Conservation (phyloP, 257 asterid species). For the Plantago elongata region DNA sequence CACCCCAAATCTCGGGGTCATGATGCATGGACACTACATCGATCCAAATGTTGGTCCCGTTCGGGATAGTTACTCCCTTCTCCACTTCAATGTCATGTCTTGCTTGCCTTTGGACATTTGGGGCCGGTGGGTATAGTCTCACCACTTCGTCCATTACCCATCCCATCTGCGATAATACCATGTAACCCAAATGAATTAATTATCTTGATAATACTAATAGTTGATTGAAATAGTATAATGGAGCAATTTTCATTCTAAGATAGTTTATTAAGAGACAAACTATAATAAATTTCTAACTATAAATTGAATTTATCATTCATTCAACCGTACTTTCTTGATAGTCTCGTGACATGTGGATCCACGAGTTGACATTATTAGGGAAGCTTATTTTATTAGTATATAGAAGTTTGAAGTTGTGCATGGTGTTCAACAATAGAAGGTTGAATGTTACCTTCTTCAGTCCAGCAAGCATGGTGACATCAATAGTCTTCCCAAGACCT, state of each 20-base stretch:
- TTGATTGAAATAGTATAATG: too few species aligned
- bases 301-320: too few species aligned
- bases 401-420: too few species aligned
- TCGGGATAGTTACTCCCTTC: conserved; percentile 38
- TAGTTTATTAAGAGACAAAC: too few species aligned
- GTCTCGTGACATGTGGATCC: too few species aligned
- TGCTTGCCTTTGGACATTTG: conserved; percentile 76
- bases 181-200: too few species aligned
- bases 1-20: conserved; percentile 63
- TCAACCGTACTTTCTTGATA: too few species aligned
- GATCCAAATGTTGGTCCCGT: conserved; percentile 81
- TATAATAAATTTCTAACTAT: too few species aligned
- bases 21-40: conserved; percentile 86
- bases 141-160: conserved; percentile 86
- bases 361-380: too few species aligned
- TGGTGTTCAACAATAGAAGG: neutral
- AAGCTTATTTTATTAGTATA: too few species aligned
- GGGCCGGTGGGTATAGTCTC: conserved; percentile 75
- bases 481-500: conserved; percentile 39
- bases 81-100: conserved; percentile 60
- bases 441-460: conserved; percentile 69
- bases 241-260: too few species aligned
- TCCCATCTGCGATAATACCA: conserved; percentile 55
- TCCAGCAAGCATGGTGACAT: conserved; percentile 49
- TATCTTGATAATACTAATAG: too few species aligned